Evolutionary conservation across 257 asterid species (phyloP).

Genomic region (Marsdenia floribunda): DNA sequence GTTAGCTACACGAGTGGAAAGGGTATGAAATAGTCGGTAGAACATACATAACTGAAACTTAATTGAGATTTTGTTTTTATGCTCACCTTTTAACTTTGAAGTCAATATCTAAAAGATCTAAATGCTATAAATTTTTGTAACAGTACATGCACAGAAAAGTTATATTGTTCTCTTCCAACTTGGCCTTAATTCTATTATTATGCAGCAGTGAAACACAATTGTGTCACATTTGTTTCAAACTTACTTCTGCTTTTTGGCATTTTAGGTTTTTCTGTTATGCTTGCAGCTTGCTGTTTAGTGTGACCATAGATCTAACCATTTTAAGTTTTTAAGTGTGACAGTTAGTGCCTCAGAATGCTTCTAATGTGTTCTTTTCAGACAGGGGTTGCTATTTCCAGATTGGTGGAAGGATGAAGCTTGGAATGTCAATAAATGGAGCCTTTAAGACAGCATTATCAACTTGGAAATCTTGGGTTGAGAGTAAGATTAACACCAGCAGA

Average conservation of each 20-base stretch:
- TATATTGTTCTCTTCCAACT: background rate
- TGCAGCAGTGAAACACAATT: background rate
- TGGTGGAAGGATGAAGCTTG: slow-evolving; percentile 76
- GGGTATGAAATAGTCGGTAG: background rate
- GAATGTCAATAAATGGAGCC: slow-evolving; percentile 65
- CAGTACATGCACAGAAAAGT: background rate
- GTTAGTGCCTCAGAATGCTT: slow-evolving; percentile 14
- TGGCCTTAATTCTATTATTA: background rate
- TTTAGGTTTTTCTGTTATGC: background rate
- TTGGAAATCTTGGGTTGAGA: slow-evolving; percentile 82
- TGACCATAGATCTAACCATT: background rate
- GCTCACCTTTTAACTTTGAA: background rate
- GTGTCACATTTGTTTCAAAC: background rate
- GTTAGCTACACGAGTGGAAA: background rate
- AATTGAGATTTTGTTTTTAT: background rate
- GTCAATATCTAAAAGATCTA: background rate
- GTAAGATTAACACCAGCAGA: slow-evolving; percentile 43
- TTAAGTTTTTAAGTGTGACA: background rate
- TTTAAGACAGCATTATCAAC: slow-evolving; percentile 63
- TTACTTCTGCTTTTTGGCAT: background rate
- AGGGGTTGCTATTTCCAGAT: slow-evolving; percentile 97
- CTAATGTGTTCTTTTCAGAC: slow-evolving; percentile 61
- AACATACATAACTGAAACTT: background rate
- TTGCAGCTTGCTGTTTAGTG: background rate
- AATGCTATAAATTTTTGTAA: background rate